These are phyloP conservation scores for Pichia sp. DNA, from an alignment of 1,139 yeast species.

Conservation along the genomic window DNA sequence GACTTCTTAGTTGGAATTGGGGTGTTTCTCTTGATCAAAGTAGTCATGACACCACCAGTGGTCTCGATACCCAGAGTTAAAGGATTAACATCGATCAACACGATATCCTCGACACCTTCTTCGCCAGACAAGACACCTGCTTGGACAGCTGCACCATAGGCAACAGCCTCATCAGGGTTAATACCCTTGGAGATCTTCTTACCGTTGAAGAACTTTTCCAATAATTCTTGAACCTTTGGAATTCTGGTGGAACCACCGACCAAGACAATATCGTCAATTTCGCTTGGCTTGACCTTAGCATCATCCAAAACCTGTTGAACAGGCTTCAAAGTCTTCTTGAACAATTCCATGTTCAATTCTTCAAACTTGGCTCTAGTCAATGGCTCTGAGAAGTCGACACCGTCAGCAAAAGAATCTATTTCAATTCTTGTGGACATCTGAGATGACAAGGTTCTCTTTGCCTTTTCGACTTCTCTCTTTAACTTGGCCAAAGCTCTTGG, in stretches of 20 bases:
- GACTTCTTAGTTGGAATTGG: constrained; percentile 96
- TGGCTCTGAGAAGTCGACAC: constrained; percentile 91
- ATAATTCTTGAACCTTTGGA: constrained; percentile 91
- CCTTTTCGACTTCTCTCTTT: constrained; percentile 96
- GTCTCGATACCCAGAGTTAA: constrained; percentile 95
- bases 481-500: constrained; percentile 80
- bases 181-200: constrained; percentile 94
- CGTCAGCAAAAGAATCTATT: constrained; percentile 92
- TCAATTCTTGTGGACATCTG: constrained; percentile 88
- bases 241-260: constrained; percentile 99
- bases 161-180: constrained; percentile 97
- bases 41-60: constrained; percentile 97
- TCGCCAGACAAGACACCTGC: constrained; percentile 95
- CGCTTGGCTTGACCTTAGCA: constrained; percentile 76
- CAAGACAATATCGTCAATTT: constrained; percentile 85
- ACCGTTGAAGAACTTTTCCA: constrained; percentile 84
- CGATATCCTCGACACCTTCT: constrained; percentile 72
- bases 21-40: constrained; percentile 93
- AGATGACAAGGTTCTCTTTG: constrained; percentile 88
- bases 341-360: constrained; percentile 81
- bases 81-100: constrained; percentile 89
- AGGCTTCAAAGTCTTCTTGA: constrained; percentile 87
- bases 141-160: constrained; percentile 96
- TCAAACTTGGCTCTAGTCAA: constrained; percentile 93
- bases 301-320: constrained; percentile 91